Evolutionary conservation across 345 rosid species (phyloP), one percentile per base, ranked within the genome.

Genomic region (Abelmoschus esculentus): DNA sequence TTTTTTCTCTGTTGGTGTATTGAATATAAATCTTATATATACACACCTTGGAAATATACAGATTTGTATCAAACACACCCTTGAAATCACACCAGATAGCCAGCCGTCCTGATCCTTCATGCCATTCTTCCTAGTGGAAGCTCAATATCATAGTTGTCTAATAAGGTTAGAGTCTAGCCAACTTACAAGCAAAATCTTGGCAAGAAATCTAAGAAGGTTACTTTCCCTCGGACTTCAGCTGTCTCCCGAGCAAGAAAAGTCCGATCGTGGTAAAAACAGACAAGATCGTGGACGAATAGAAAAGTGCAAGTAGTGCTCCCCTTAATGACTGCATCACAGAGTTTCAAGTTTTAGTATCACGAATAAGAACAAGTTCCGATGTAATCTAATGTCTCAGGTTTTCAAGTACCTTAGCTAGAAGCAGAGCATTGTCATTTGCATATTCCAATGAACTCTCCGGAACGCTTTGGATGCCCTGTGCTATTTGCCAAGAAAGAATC

Each of bases 391-490:
- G 2, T 14, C 26, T 5, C 15, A n/a, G 12, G 42, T 57, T 66
- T 77, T 44, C 60, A 55, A 75, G 17, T 52, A 93, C 97, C 97
- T 93, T 87, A 49, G 82, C 96, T 17, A 93, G 86, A 73, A 72
- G 72, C 75, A 89, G 75, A 10, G 98, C 98, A 78, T 90, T 93
- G 78, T 89, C 96, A 78, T 89, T 93, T 72, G 98, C 92, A 76
- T 88, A 90, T 78, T 91, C 86, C 78, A 91, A 61, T 71, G 97
- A 91, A 81, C 83, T 84, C 80, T 91, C 96, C 9, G 96, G 96
- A 76, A 68, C 77, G 80, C 67, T 84, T 79, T 86, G 96, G 55
- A 93, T 56, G 47, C 98, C 92, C 73, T 84, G 91, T 75, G 78
- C 85, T 52, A 93, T 78, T 78, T 83, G 78, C 97, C 96, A 93